Percentiles rank a stretch among this genome's conserved stretches.
These are phyloP conservation scores for Scytalidium lignicola DNA, from an alignment of 2,329 filamentous ascomycete species.

Conservation along the genomic window DNA sequence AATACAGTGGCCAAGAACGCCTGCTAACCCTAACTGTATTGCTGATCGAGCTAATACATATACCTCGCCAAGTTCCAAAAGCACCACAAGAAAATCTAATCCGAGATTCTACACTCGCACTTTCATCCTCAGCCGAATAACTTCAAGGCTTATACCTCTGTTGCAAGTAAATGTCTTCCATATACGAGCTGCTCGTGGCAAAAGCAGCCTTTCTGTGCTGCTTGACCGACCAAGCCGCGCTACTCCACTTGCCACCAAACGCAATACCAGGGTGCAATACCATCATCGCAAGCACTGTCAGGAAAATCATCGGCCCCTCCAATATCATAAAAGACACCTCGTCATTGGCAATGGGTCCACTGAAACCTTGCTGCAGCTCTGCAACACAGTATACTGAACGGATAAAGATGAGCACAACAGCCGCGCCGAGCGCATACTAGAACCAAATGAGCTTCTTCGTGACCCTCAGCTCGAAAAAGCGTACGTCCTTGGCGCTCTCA, in stretches of 20 bases:
- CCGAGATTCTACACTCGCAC: conserved; percentile 2
- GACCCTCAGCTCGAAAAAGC: conserved; percentile 9
- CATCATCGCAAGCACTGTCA: conserved; percentile 26
- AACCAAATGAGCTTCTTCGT: conserved; percentile 22
- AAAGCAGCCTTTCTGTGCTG: conserved; percentile 5
- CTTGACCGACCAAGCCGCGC: conserved; percentile 7
- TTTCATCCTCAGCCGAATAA: conserved; percentile 5
- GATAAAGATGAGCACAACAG: conserved; percentile 51
- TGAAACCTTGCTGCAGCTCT: conserved; percentile 51
- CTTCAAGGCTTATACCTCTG: conserved; percentile 4
- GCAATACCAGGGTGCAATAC: conserved; percentile 28
- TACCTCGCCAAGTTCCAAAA: neutral
- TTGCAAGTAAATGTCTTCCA: conserved; percentile 5
- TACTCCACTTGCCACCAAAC: conserved; percentile 11
- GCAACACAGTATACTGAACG: conserved; percentile 53
- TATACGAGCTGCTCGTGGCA: conserved; percentile 4
- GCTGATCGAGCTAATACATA: neutral
- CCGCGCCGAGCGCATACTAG: conserved; percentile 33
- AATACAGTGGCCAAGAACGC: neutral
- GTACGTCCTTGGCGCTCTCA: conserved; percentile 16
- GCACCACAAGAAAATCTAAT: neutral
- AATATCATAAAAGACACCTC: conserved; percentile 40
- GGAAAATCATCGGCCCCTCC: conserved; percentile 34
- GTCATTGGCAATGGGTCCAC: conserved; percentile 40
- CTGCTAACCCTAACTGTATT: neutral